Evolutionary conservation across 345 rosid species (phyloP), one percentile per base, ranked within the genome.

Genomic region (Psidium guajava): DNA sequence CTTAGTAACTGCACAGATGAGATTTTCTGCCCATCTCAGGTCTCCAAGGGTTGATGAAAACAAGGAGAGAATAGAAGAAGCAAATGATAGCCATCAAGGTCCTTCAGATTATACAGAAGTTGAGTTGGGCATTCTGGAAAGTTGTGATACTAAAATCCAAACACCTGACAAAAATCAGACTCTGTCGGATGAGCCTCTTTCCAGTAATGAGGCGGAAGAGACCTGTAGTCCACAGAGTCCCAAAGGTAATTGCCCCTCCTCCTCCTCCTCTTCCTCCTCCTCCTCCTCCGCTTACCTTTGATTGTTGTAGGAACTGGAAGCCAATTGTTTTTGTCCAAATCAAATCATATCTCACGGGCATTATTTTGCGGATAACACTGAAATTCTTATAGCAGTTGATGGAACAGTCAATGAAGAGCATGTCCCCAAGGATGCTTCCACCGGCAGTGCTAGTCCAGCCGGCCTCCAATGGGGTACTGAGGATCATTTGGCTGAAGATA

Each of bases 1-100:
- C 89, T 87, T 89, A 86, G 87, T 90, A 77, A 86, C 92, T 47
- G 86, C 91, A 80, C 94, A 95, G 83, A 92, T 85, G 88, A 94
- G 93, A 90, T 88, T 86, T 56, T 52, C 90, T 57, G 85, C 89
- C 85, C 84, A 88, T 57, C 92, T 92, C 10, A 88, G 90, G 82
- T 87, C 88, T 83, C 54, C 1, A 85, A 85, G 86, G 85, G 86
- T 77, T 86, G 88, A 83, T 86, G 92, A 89, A 82, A 83, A 83
- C 86, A 55, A 69, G 27, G 85, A 69, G 61, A 77, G 75, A 53
- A 88, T 90, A 88, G 91, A 88, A 90, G 93, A 88, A 84, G 88
- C 88, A 89, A 88, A 85, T 80, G 87, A 16, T 52, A 86, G 88
- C 86, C 89, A 83, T 90, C 64, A 83, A 58, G 87, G 85, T 86